These are phyloP conservation scores for Curvularia eragrostidis DNA, from an alignment of 2,329 filamentous ascomycete genomes.

Conservation along the genomic window DNA sequence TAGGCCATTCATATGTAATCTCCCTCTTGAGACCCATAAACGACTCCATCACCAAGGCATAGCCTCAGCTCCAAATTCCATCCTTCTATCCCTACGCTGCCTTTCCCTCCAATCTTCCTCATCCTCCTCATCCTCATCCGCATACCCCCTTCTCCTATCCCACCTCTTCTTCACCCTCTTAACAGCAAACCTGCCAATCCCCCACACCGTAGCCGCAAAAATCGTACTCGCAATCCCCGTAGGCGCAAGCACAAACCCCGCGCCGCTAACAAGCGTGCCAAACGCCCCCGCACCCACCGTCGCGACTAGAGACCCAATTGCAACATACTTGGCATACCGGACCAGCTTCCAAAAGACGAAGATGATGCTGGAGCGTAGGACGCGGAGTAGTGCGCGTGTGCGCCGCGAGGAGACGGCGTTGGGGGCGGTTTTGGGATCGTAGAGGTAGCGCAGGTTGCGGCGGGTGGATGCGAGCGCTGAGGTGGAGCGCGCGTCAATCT, in stretches of 20 bases:
- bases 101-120: conserved; percentile 26
- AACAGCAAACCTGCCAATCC: conserved; percentile 47
- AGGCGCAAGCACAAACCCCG: conserved; percentile 52
- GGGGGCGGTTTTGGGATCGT: conserved; percentile 42
- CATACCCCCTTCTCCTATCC: conserved; percentile 29
- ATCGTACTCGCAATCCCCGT: conserved; percentile 51
- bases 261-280: conserved; percentile 48
- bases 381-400: conserved; percentile 50
- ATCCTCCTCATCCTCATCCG: conserved; percentile 28
- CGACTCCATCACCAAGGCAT: conserved; percentile 29
- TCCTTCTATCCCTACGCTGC: conserved; percentile 5
- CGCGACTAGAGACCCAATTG: conserved; percentile 50
- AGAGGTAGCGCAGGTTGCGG: conserved; percentile 47
- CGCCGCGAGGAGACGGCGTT: conserved; percentile 43
- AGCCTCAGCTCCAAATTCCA: conserved; percentile 27
- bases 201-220: conserved; percentile 50
- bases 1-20: background rate
- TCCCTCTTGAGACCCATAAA: background rate
- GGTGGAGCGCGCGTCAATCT: conserved; percentile 33
- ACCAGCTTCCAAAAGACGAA: conserved; percentile 54
- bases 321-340: conserved; percentile 54
- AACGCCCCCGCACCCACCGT: conserved; percentile 49
- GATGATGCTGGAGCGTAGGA: conserved; percentile 47
- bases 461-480: conserved; percentile 38
- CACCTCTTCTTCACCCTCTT: conserved; percentile 43